These are phyloP conservation scores for Sporothrix globosa DNA, from an alignment of 2,329 filamentous ascomycete genomes.

Conservation along the genomic window DNA sequence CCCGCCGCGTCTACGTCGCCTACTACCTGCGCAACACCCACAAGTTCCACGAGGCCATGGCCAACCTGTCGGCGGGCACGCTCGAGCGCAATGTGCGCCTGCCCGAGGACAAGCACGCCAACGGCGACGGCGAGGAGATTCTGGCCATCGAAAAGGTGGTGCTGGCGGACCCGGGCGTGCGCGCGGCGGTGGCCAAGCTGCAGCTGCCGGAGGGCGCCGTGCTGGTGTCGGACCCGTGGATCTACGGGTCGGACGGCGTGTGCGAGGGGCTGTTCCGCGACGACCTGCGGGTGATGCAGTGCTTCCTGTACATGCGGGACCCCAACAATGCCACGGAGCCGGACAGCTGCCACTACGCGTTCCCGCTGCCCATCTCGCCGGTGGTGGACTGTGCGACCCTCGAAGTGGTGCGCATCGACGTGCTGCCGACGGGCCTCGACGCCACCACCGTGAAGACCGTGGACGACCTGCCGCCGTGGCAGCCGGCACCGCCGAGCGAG, in stretches of 20 bases:
- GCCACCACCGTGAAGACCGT: slow-evolving; percentile 45
- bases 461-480: slow-evolving; percentile 42
- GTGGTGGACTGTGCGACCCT: slow-evolving; percentile 58
- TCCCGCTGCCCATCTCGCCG: slow-evolving; percentile 60
- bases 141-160: slow-evolving; percentile 59
- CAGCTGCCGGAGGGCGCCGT: slow-evolving; percentile 62
- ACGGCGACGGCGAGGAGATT: slow-evolving; percentile 64
- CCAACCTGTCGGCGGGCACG: slow-evolving; percentile 54
- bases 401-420: slow-evolving; percentile 49
- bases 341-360: slow-evolving; percentile 66
- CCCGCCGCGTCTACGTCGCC: slow-evolving; percentile 57
- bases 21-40: slow-evolving; percentile 65
- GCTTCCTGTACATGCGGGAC: slow-evolving; percentile 68
- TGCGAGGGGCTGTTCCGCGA: slow-evolving; percentile 34
- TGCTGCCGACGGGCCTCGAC: slow-evolving; percentile 55
- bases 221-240: slow-evolving; percentile 66
- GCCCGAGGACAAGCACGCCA: slow-evolving; percentile 61
- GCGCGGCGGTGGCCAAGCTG: slow-evolving; percentile 64
- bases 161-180: slow-evolving; percentile 59
- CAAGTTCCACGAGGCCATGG: slow-evolving; percentile 64
- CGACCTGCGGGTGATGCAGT: slow-evolving; percentile 53
- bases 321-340: slow-evolving; percentile 60
- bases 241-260: slow-evolving; percentile 60
- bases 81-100: slow-evolving; percentile 63
- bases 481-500: slow-evolving; percentile 47